These are phyloP conservation scores for Coniosporium tulheliwenetii DNA, from an alignment of 2,329 filamentous ascomycete species.

Conservation along the genomic window DNA sequence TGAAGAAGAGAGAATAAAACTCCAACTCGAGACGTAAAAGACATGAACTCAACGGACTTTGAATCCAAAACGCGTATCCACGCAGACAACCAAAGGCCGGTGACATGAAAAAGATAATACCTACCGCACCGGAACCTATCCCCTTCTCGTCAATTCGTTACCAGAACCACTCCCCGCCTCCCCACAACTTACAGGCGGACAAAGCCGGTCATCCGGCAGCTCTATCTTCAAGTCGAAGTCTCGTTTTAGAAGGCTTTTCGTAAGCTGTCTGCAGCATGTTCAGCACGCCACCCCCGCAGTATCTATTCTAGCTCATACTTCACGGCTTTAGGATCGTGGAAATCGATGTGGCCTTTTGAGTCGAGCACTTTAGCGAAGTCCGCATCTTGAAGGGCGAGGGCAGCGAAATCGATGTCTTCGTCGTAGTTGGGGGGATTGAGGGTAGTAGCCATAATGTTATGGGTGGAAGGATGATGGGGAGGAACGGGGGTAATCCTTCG, in stretches of 20 bases:
- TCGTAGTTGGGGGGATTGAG: conserved; percentile 27
- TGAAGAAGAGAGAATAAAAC: too few relatives aligned
- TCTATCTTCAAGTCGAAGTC: conserved; percentile 61
- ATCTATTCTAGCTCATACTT: conserved; percentile 46
- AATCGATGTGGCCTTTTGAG: conserved; percentile 49
- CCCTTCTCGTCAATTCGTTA: background rate
- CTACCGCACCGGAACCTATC: background rate
- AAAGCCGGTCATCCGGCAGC: conserved; percentile 64
- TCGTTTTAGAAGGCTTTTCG: conserved; percentile 57
- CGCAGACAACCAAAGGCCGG: too few relatives aligned
- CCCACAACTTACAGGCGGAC: conserved; percentile 51
- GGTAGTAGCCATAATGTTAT: background rate
- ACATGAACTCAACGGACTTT: too few relatives aligned
- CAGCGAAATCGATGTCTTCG: conserved; percentile 44
- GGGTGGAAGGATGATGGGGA: too few relatives aligned
- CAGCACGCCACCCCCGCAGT: too few relatives aligned
- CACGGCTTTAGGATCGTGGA: conserved; percentile 60
- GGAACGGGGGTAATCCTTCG: too few relatives aligned
- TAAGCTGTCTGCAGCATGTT: conserved; percentile 39
- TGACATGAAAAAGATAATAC: background rate
- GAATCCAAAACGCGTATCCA: too few relatives aligned
- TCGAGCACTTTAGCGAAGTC: conserved; percentile 40
- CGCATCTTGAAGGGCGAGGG: conserved; percentile 41
- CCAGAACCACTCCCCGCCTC: background rate
- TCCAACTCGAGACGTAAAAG: too few relatives aligned